These are phyloP conservation scores for Lepidium didymum DNA, from an alignment of 345 rosid genomes.

Conservation along the genomic window DNA sequence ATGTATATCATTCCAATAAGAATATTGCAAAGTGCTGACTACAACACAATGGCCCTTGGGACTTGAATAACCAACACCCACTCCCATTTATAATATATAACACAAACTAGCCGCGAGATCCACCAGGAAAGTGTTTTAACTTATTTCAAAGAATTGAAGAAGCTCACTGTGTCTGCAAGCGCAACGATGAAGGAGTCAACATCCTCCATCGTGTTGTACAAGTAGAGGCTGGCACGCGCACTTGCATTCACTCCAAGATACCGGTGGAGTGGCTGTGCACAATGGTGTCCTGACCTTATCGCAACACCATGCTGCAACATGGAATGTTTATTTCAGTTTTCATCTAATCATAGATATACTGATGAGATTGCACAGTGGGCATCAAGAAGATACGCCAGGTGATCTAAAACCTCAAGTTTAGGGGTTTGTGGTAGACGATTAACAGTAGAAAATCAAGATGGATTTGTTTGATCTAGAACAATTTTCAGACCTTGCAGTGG, in stretches of 20 bases:
- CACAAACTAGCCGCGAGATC: neutral
- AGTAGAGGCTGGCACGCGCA: constrained; percentile 92
- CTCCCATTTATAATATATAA: neutral
- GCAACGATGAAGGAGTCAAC: constrained; percentile 65
- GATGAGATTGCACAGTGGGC: neutral
- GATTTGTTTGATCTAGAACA: neutral
- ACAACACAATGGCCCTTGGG: constrained; percentile 1
- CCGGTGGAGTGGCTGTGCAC: constrained; percentile 92
- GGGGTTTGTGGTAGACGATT: neutral
- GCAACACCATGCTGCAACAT: constrained; percentile 91
- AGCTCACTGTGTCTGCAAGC: constrained; percentile 63
- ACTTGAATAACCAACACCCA: neutral
- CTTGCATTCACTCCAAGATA: constrained; percentile 72
- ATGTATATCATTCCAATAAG: no score
- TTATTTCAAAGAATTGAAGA: constrained; percentile 74
- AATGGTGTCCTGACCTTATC: constrained; percentile 94
- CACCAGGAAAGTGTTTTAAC: neutral
- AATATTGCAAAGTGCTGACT: neutral
- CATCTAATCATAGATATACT: neutral
- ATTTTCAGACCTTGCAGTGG: neutral
- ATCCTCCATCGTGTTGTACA: constrained; percentile 87
- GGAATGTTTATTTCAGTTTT: constrained; percentile 3
- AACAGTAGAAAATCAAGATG: neutral
- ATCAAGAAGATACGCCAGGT: neutral
- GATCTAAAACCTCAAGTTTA: neutral